A percentile compares a stretch with the other conserved stretches of the same genome.
These are phyloP conservation scores for Mangifera indica DNA, from an alignment of 345 rosid species.

Conservation along the genomic window DNA sequence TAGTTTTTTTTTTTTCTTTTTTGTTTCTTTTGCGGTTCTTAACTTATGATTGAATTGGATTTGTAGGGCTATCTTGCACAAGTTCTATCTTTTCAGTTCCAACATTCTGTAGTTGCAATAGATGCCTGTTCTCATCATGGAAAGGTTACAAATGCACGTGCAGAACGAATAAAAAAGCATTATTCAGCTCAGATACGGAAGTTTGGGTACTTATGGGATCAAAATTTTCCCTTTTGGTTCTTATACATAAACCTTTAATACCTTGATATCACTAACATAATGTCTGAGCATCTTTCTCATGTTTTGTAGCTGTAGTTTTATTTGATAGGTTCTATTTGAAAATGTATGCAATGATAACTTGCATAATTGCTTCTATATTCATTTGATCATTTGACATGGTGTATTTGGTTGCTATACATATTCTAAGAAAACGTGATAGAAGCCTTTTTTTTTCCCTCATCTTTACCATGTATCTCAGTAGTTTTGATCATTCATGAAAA, in stretches of 20 bases:
- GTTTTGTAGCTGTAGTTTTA: background rate
- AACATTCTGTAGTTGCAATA: conserved; percentile 75
- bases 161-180: conserved; percentile 76
- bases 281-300: background rate
- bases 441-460: background rate
- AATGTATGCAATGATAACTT: conserved; percentile 1
- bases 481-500: background rate
- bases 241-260: background rate
- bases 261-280: background rate
- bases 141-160: conserved; percentile 71
- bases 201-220: conserved; percentile 47
- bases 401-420: background rate
- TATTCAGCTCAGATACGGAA: conserved; percentile 67
- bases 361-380: background rate
- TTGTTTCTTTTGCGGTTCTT: background rate
- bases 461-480: background rate
- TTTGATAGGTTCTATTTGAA: background rate
- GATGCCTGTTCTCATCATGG: conserved; percentile 93
- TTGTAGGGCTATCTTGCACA: conserved; percentile 88
- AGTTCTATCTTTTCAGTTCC: conserved; percentile 83
- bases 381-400: background rate
- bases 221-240: background rate
- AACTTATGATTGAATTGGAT: conserved; percentile 22
- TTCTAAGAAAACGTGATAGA: background rate
- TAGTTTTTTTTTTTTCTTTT: background rate